These are phyloP conservation scores for Guillardia theta DNA, from an alignment of 78 protist genomes.

Conservation along the genomic window DNA sequence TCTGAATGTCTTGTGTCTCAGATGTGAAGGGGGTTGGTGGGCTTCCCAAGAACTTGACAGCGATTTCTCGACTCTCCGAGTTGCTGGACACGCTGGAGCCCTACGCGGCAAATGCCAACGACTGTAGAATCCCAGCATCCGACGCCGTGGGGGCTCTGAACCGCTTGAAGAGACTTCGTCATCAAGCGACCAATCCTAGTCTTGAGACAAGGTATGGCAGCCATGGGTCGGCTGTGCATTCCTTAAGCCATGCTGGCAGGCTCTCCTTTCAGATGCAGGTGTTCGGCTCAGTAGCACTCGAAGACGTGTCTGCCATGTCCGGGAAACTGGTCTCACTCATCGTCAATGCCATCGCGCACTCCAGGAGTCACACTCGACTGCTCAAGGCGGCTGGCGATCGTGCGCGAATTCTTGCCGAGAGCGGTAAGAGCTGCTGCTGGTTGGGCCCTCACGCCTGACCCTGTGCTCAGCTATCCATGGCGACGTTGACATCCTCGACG, in stretches of 20 bases:
- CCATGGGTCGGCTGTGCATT: not conserved
- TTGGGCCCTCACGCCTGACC: too few relatives aligned
- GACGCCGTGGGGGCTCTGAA: not conserved
- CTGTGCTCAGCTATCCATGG: too few relatives aligned
- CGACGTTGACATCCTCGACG: not conserved
- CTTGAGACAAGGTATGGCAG: too few relatives aligned
- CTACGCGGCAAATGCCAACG: not conserved
- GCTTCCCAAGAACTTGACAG: too few relatives aligned
- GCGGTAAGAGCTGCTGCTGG: too few relatives aligned
- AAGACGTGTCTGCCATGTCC: not conserved
- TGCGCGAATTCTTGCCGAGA: not conserved
- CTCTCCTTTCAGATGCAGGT: not conserved
- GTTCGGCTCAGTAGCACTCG: not conserved
- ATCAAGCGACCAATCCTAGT: not conserved
- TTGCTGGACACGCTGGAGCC: not conserved
- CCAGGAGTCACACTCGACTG: not conserved
- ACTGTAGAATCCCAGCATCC: not conserved
- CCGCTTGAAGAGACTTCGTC: not conserved
- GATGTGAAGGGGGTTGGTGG: too few relatives aligned
- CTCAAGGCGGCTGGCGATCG: not conserved
- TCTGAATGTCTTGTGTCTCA: too few relatives aligned
- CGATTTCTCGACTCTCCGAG: too few relatives aligned
- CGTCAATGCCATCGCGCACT: not conserved
- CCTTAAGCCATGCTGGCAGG: too few relatives aligned
- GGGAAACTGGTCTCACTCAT: not conserved